Conservation (phyloP, 768 basidiomycete species). For the Hydnomerulius pinastri region DNA sequence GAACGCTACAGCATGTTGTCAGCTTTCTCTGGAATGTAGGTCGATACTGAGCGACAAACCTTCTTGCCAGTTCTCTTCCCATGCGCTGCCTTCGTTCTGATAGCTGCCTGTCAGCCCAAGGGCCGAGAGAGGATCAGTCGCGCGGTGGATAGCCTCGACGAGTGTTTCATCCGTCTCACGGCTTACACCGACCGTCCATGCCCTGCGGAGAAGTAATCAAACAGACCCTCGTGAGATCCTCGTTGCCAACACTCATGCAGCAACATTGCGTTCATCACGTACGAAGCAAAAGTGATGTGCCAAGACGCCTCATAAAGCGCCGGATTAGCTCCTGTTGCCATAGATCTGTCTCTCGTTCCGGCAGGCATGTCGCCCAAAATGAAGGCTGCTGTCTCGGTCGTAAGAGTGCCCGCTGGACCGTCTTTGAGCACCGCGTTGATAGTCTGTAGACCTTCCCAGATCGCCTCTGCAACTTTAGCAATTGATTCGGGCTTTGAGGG, state of each 20-base stretch:
- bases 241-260: too few species aligned
- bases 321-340: slow-evolving; percentile 18
- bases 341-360: slow-evolving; percentile 1
- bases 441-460: slow-evolving; percentile 19
- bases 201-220: not conserved
- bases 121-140: slow-evolving; percentile 4
- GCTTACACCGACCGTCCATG: slow-evolving; percentile 3
- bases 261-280: too few species aligned
- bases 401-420: not conserved
- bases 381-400: not conserved
- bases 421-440: slow-evolving; percentile 6
- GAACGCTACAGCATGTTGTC: slow-evolving; percentile 1
- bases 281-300: slow-evolving; percentile 12
- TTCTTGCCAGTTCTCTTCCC: slow-evolving; percentile 7
- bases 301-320: slow-evolving; percentile 13
- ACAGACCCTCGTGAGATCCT: not conserved
- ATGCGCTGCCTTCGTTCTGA: slow-evolving; percentile 9
- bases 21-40: not conserved
- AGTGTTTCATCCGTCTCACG: not conserved
- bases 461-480: slow-evolving; percentile 2
- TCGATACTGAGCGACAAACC: not conserved
- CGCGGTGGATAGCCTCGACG: slow-evolving; percentile 1
- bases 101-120: slow-evolving; percentile 5
- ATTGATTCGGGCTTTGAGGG: slow-evolving; percentile 14
- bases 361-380: slow-evolving; percentile 12